phyloP scores from a whole-genome alignment of 805 yeast genomes.

The Candida andamanensis region DNA sequence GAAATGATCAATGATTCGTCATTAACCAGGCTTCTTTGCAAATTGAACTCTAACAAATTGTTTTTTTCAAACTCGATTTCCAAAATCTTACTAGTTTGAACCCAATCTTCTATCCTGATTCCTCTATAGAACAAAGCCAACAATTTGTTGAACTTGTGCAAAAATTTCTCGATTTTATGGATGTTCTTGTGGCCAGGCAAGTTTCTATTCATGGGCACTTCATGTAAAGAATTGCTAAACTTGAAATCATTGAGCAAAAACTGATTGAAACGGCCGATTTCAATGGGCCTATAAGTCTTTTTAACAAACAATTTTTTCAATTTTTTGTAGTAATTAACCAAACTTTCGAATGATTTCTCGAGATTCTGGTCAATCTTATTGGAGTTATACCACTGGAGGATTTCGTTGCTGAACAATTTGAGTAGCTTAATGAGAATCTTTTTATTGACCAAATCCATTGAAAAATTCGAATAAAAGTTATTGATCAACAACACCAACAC shows the following conservation, averaged over 20 bases:
- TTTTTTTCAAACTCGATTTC: slow-evolving; percentile 63
- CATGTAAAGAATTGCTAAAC: slow-evolving; percentile 36
- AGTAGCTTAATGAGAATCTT: slow-evolving; percentile 57
- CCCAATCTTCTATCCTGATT: slow-evolving; percentile 71
- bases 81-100: slow-evolving; percentile 63
- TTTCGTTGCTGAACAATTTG: slow-evolving; percentile 63
- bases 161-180: slow-evolving; percentile 53
- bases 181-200: slow-evolving; percentile 42
- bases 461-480: slow-evolving; percentile 71
- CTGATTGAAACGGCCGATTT: slow-evolving; percentile 34
- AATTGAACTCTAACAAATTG: slow-evolving; percentile 53
- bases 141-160: slow-evolving; percentile 59
- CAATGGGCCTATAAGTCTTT: slow-evolving; percentile 61
- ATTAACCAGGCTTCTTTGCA: slow-evolving; percentile 31
- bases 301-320: slow-evolving; percentile 67
- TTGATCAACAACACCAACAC: slow-evolving; percentile 65
- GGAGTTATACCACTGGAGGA: slow-evolving; percentile 44
- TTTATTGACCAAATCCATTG: slow-evolving; percentile 60
- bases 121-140: slow-evolving; percentile 53
- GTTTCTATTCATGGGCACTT: slow-evolving; percentile 44
- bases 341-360: slow-evolving; percentile 33
- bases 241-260: slow-evolving; percentile 37
- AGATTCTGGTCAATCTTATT: slow-evolving; percentile 31
- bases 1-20: slow-evolving; percentile 59
- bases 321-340: slow-evolving; percentile 51